Evolutionary conservation across 768 basidiomycete genomes (phyloP).

Genomic region (Cystofilobasidium capitatum): DNA sequence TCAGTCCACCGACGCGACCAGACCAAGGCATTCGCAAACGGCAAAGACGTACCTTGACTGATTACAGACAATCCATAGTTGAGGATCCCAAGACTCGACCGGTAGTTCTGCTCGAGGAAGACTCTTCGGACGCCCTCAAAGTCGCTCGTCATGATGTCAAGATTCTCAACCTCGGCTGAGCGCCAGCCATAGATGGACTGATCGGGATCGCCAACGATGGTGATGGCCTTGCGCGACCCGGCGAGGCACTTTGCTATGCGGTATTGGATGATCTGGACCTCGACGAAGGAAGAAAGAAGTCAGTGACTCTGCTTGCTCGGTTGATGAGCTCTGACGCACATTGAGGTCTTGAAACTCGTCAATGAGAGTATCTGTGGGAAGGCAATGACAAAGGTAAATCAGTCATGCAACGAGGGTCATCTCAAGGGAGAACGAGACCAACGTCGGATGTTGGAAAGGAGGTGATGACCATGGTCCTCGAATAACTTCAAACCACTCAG

Average conservation of each 20-base stretch:
- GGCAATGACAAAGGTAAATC: not conserved
- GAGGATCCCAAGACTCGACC: conserved; percentile 69
- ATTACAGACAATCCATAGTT: conserved; percentile 65
- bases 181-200: conserved; percentile 90
- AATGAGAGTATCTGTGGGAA: conserved; percentile 43
- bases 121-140: conserved; percentile 59
- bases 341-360: conserved; percentile 86
- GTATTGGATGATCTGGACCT: not conserved
- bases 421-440: not conserved
- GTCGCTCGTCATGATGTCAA: conserved; percentile 62
- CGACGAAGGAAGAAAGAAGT: too few relatives aligned
- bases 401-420: not conserved
- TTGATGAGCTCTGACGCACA: conserved; percentile 46
- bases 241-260: conserved; percentile 45
- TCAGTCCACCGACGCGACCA: not conserved
- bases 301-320: too few relatives aligned
- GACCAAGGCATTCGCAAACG: not conserved
- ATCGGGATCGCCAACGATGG: conserved; percentile 82
- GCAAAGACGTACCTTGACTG: conserved; percentile 54
- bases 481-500: conserved; percentile 41
- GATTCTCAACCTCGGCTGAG: conserved; percentile 63
- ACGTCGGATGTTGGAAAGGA: conserved; percentile 34
- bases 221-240: conserved; percentile 48
- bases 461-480: conserved; percentile 50
- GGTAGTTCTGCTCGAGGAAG: conserved; percentile 74